Conservation (phyloP, 2,329 filamentous ascomycete species). For the Cytospora paraplurivora region DNA sequence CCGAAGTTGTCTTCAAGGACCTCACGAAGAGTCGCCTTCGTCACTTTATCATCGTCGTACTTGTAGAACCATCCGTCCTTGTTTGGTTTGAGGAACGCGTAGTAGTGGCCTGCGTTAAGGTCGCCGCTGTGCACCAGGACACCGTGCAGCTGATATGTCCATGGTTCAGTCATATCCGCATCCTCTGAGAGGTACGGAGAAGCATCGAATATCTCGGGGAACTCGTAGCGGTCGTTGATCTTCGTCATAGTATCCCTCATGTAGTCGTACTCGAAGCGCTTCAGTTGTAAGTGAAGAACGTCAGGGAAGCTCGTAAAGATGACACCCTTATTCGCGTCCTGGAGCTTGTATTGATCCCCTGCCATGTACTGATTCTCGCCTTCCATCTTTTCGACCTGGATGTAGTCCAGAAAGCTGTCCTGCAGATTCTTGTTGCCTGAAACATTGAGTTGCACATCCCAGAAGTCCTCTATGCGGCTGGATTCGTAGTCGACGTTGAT, state of each 20-base stretch:
- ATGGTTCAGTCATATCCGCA: slow-evolving; percentile 84
- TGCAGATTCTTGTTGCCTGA: slow-evolving; percentile 89
- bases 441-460: slow-evolving; percentile 98
- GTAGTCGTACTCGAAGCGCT: slow-evolving; percentile 97
- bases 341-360: slow-evolving; percentile 83
- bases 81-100: slow-evolving; percentile 90
- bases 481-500: slow-evolving; percentile 99
- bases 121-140: slow-evolving; percentile 97
- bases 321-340: slow-evolving; percentile 96
- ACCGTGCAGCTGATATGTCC: slow-evolving; percentile 89
- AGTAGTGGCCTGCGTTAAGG: slow-evolving; percentile 96
- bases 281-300: slow-evolving; percentile 91
- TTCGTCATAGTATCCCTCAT: slow-evolving; percentile 98
- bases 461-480: slow-evolving; percentile 93
- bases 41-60: slow-evolving; percentile 96
- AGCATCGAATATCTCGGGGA: slow-evolving; percentile 81
- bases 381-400: slow-evolving; percentile 94
- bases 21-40: slow-evolving; percentile 87
- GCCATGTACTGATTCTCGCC: slow-evolving; percentile 99
- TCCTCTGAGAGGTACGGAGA: slow-evolving; percentile 84
- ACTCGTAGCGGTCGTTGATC: slow-evolving; percentile 91
- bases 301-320: slow-evolving; percentile 96
- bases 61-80: slow-evolving; percentile 96
- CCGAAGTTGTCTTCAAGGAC: slow-evolving; percentile 97
- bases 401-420: slow-evolving; percentile 94